Percentiles rank a stretch among this genome's conserved stretches.
phyloP scores from a whole-genome alignment of 2,329 filamentous ascomycete species.

The Stagonosporopsis rhizophila region DNA sequence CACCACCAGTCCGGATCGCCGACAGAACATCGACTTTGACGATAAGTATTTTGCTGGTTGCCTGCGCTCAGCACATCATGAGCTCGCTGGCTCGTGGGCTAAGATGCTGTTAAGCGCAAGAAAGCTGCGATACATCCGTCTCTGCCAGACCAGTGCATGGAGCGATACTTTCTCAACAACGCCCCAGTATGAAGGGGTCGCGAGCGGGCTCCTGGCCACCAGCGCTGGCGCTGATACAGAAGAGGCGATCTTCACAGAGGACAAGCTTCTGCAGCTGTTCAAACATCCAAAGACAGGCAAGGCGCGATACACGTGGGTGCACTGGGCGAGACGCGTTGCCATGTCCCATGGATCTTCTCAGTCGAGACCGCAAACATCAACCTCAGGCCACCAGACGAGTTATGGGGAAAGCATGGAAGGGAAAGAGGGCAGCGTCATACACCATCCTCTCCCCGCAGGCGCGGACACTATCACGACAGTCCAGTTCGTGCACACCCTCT shows the following conservation, averaged over 20 bases:
- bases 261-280: constrained; percentile 48
- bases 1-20: constrained; percentile 23
- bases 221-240: constrained; percentile 18
- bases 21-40: constrained; percentile 33
- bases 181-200: background rate
- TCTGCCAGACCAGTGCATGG: constrained; percentile 27
- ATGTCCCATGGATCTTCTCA: constrained; percentile 16
- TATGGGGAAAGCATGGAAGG: constrained; percentile 7
- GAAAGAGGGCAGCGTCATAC: constrained; percentile 11
- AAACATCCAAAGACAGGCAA: constrained; percentile 42
- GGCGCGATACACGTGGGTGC: constrained; percentile 52
- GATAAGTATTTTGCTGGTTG: constrained; percentile 34
- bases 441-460: background rate
- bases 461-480: constrained; percentile 28
- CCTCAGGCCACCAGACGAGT: background rate
- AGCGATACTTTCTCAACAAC: constrained; percentile 17
- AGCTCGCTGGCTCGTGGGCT: constrained; percentile 33
- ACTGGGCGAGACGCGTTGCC: constrained; percentile 50
- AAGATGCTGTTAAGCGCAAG: constrained; percentile 30
- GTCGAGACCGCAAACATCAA: constrained; percentile 3
- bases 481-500: constrained; percentile 36
- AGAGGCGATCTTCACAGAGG: constrained; percentile 45
- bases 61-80: constrained; percentile 24
- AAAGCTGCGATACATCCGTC: constrained; percentile 27
- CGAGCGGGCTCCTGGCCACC: constrained; percentile 21